Conservation (phyloP, 2,329 filamentous ascomycete genomes). For the Aureobasidium uvarum region DNA sequence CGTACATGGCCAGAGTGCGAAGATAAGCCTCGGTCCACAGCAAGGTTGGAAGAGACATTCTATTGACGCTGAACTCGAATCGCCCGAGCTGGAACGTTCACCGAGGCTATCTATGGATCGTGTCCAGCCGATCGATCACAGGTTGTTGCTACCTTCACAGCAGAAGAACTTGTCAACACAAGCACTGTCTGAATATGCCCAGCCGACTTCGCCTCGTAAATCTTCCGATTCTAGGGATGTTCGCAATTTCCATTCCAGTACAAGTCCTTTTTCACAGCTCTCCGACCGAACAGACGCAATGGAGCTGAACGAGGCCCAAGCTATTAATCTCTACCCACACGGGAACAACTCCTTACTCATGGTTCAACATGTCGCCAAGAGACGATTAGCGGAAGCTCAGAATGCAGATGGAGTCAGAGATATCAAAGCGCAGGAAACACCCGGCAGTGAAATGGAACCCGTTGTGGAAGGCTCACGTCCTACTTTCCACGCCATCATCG, state of each 20-base stretch:
- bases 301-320: slow-evolving; percentile 62
- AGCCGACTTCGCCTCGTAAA: slow-evolving; percentile 17
- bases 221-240: slow-evolving; percentile 25
- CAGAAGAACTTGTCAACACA: background rate
- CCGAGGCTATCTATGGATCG: background rate
- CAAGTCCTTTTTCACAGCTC: slow-evolving; percentile 28
- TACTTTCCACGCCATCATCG: slow-evolving; percentile 25
- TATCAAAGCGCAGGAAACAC: background rate
- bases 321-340: slow-evolving; percentile 60
- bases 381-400: background rate
- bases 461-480: slow-evolving; percentile 12
- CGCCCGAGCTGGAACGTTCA: slow-evolving; percentile 23
- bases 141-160: background rate
- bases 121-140: background rate
- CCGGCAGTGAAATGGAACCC: slow-evolving; percentile 13
- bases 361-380: slow-evolving; percentile 51
- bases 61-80: slow-evolving; percentile 25
- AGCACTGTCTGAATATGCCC: slow-evolving; percentile 2
- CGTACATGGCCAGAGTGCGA: background rate
- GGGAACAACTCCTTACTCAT: slow-evolving; percentile 63
- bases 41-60: slow-evolving; percentile 25
- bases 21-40: background rate
- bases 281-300: slow-evolving; percentile 51
- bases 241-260: slow-evolving; percentile 22
- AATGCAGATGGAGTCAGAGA: background rate